phyloP scores from a whole-genome alignment of 257 asterid species.

The Solanum sejunctum region DNA sequence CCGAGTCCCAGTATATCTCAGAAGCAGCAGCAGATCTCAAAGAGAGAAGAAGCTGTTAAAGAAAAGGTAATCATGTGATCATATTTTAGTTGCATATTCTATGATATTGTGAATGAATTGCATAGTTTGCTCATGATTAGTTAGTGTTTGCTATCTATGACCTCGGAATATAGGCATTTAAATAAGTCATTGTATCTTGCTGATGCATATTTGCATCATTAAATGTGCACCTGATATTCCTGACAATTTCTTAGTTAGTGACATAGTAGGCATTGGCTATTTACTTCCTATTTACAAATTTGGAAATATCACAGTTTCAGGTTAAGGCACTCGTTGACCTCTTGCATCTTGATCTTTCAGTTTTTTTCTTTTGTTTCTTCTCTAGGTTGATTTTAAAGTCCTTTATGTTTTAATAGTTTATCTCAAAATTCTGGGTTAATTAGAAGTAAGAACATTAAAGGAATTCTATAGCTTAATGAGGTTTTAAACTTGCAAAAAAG shows the following conservation, averaged over 20 bases:
- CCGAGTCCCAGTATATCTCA: constrained; percentile 41
- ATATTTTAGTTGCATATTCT: not conserved
- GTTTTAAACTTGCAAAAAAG: not conserved
- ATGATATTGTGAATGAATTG: not conserved
- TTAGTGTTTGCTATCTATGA: not conserved
- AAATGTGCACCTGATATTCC: not conserved
- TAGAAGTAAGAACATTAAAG: not conserved
- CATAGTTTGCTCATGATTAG: not conserved
- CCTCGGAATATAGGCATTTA: not conserved
- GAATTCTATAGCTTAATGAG: not conserved
- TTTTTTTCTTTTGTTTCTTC: not conserved
- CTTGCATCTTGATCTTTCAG: not conserved
- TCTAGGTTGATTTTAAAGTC: not conserved
- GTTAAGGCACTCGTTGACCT: not conserved
- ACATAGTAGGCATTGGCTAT: not conserved
- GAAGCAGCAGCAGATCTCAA: constrained; percentile 49
- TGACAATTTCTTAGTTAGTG: not conserved
- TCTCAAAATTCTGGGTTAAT: not conserved
- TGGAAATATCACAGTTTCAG: not conserved
- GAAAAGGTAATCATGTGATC: constrained; percentile 43
- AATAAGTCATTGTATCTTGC: not conserved
- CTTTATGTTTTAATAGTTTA: not conserved
- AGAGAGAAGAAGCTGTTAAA: constrained; percentile 62
- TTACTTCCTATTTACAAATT: not conserved
- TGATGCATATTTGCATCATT: not conserved